These are phyloP conservation scores for Tremella fuciformis DNA, from an alignment of 768 basidiomycete species.

Conservation along the genomic window DNA sequence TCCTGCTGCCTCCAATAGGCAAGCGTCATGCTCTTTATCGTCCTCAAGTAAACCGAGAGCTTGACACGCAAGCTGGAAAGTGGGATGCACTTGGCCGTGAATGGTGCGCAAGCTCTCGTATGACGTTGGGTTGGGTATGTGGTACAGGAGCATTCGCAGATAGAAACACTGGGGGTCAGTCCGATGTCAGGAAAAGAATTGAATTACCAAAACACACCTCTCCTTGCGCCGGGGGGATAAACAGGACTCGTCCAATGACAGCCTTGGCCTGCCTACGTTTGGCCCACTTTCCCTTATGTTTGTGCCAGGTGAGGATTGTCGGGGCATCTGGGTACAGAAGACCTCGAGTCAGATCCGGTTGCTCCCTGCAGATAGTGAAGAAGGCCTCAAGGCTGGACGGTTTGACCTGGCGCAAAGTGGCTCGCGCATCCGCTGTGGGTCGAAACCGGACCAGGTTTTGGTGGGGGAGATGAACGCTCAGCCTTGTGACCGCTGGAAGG, in stretches of 20 bases:
- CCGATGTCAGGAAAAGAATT: too few relatives aligned
- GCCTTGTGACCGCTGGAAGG: constrained; percentile 53
- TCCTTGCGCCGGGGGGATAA: constrained; percentile 1
- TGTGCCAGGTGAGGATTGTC: neutral
- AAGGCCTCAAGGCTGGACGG: neutral
- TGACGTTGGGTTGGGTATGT: constrained; percentile 52
- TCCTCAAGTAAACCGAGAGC: constrained; percentile 55
- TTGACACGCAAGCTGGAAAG: constrained; percentile 56
- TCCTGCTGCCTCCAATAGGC: constrained; percentile 54
- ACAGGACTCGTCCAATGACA: neutral
- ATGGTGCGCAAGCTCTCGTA: constrained; percentile 32
- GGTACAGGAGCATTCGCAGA: constrained; percentile 54
- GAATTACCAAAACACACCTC: constrained; percentile 1
- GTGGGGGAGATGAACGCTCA: constrained; percentile 56
- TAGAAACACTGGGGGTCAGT: constrained; percentile 47
- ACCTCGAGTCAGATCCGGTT: neutral
- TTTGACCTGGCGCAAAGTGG: neutral
- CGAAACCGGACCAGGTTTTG: too few relatives aligned
- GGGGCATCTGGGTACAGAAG: constrained; percentile 8
- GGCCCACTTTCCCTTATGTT: too few relatives aligned
- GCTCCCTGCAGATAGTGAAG: neutral
- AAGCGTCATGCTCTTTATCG: constrained; percentile 54
- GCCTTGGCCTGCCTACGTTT: neutral
- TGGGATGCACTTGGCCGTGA: constrained; percentile 21
- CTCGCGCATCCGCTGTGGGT: constrained; percentile 24